Evolutionary conservation across 768 basidiomycete species (phyloP), one percentile per base, ranked within the genome.

Genomic region (Neoboletus magnificus): DNA sequence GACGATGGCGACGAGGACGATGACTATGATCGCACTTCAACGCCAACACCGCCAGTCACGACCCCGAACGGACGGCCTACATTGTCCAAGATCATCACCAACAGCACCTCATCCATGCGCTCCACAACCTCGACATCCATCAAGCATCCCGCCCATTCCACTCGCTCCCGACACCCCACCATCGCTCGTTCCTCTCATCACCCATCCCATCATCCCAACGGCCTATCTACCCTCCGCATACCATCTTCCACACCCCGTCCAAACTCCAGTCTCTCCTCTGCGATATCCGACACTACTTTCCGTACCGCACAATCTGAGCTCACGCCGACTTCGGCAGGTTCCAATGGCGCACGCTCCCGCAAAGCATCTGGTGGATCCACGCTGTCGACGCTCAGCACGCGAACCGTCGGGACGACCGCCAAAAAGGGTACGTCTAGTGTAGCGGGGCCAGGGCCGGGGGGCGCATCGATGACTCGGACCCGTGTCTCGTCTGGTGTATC

Each of bases 221-320:
- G 68, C 9, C 42, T 64, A 15, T 67, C 69, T 18, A 71, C 56
- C 12, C 62, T 71, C 5, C 70, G 69, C 1, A 71, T 73, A 43
- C 71, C 70, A n/a, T 55, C 72, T 3, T 22, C 65, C 5, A 25
- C 30, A 5, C 52, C 59, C 2, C 71, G 71, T 22, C 72, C 71
- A 7, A 58, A 22, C 20, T 67, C 72, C 5, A 61, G 48, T n/a
- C 48, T 71, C 16, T 70, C 71, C 12, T 71, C 69, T 0, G 69
- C 72, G 13, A 64, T 48, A 9, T 73, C 70, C 2, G 71, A 71
- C 2, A 52, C 57, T 8, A 72, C 71, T 0, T 71, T 72, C 58
- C 67, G 65, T 23, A 71, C 71, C 1, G 70, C 71, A 29, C 59
- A 27, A 7, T 71, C 69, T 27, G 71, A 71, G 27, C 52, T 67